phyloP scores from a whole-genome alignment of 2,329 filamentous ascomycete species.

The Trichophyton simii region DNA sequence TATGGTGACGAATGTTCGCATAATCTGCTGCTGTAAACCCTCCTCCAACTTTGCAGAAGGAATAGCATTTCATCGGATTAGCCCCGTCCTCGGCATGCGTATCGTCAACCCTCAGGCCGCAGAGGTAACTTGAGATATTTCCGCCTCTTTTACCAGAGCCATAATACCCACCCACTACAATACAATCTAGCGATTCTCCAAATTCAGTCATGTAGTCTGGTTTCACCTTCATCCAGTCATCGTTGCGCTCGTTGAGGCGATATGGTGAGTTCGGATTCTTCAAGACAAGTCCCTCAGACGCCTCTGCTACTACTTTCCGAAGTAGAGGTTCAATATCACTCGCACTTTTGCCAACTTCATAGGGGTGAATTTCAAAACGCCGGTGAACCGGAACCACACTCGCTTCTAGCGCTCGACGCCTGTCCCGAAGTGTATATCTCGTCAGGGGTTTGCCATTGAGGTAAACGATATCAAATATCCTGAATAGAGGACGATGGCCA shows the following conservation, averaged over 20 bases:
- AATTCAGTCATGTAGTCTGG: constrained; percentile 97
- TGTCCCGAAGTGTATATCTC: constrained; percentile 68
- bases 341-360: constrained; percentile 51
- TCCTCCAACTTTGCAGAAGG: constrained; percentile 98
- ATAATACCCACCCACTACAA: constrained; percentile 86
- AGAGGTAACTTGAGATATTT: constrained; percentile 73
- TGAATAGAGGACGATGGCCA: constrained; percentile 62
- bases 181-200: constrained; percentile 80
- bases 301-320: constrained; percentile 70
- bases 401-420: constrained; percentile 59
- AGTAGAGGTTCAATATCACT: constrained; percentile 68
- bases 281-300: constrained; percentile 79
- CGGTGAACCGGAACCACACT: constrained; percentile 59
- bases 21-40: constrained; percentile 81
- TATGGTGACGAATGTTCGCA: constrained; percentile 64
- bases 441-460: constrained; percentile 73
- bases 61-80: constrained; percentile 65
- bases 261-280: constrained; percentile 89
- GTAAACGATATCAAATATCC: constrained; percentile 83
- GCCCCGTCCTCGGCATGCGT: constrained; percentile 45
- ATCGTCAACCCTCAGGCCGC: constrained; percentile 65
- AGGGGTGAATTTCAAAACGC: constrained; percentile 70
- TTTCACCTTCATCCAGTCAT: constrained; percentile 98
- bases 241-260: constrained; percentile 74
- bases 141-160: constrained; percentile 79